phyloP scores from a whole-genome alignment of 2,329 filamentous ascomycete species.

The Hypomyces rosellus region DNA sequence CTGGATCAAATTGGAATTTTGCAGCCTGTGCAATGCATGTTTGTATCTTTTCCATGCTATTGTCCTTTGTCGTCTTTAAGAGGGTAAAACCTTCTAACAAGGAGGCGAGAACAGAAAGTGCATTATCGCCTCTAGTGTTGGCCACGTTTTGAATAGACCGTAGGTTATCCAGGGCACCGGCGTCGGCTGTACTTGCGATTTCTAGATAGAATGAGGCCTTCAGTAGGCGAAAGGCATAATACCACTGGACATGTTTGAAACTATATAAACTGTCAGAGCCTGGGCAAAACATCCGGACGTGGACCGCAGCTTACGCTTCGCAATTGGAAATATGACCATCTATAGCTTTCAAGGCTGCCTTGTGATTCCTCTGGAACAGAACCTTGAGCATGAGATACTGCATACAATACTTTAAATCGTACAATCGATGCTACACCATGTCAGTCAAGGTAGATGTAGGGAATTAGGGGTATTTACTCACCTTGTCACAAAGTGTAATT shows the following conservation, averaged over 20 bases:
- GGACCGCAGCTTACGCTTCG: conserved; percentile 45
- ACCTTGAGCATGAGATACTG: conserved; percentile 66
- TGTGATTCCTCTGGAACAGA: conserved; percentile 63
- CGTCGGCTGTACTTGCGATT: conserved; percentile 53
- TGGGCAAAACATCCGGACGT: too few species aligned
- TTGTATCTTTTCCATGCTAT: conserved; percentile 64
- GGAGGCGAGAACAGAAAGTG: conserved; percentile 59
- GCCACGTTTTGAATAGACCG: conserved; percentile 56
- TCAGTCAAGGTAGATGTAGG: background rate
- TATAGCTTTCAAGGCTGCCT: conserved; percentile 65
- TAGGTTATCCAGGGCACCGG: conserved; percentile 62
- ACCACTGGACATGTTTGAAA: conserved; percentile 64
- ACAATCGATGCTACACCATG: conserved; percentile 30
- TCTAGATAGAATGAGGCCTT: conserved; percentile 65
- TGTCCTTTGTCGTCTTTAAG: conserved; percentile 56
- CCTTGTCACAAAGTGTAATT: conserved; percentile 61
- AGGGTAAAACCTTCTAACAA: conserved; percentile 65
- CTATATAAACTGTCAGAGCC: conserved; percentile 23
- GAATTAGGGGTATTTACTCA: conserved; percentile 22
- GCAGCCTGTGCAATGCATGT: conserved; percentile 67
- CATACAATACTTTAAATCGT: conserved; percentile 70
- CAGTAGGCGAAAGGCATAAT: conserved; percentile 70
- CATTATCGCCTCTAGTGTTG: conserved; percentile 52
- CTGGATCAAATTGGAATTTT: conserved; percentile 61
- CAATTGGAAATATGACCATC: conserved; percentile 64